phyloP scores from a whole-genome alignment of 768 basidiomycete genomes.

The Crucibulum laeve region DNA sequence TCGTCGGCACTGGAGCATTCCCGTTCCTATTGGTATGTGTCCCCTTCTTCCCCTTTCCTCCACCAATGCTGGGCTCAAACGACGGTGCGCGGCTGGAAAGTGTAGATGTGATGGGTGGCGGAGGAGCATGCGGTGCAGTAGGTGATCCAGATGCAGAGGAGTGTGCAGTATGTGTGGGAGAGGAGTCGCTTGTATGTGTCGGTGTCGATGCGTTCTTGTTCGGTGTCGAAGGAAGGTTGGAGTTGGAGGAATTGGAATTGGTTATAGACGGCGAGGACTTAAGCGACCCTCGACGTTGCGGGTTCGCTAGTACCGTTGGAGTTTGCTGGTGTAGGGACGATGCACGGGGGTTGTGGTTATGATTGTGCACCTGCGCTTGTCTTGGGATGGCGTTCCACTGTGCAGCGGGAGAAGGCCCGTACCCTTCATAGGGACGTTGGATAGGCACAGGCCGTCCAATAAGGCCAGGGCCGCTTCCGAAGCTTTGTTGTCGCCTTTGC shows the following conservation, averaged over 20 bases:
- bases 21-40: too few species aligned
- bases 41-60: too few species aligned
- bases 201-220: too few species aligned
- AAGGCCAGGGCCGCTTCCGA: too few species aligned
- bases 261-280: conserved; percentile 1
- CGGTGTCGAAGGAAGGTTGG: too few species aligned
- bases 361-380: background rate
- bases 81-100: conserved; percentile 47
- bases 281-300: background rate
- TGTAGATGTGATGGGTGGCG: conserved; percentile 18
- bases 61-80: too few species aligned
- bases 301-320: conserved; percentile 7
- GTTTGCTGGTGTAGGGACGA: background rate
- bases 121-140: background rate
- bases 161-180: too few species aligned
- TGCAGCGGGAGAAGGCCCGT: background rate
- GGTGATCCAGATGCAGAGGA: background rate
- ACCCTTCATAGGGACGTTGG: conserved; percentile 1
- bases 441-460: too few species aligned
- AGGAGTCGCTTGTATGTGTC: too few species aligned
- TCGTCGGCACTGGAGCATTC: too few species aligned
- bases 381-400: background rate
- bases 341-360: background rate
- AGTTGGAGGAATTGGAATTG: too few species aligned
- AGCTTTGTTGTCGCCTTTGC: background rate